Conservation (phyloP, 2,329 filamentous ascomycete genomes). For the Exophiala phaeomuriformis region DNA sequence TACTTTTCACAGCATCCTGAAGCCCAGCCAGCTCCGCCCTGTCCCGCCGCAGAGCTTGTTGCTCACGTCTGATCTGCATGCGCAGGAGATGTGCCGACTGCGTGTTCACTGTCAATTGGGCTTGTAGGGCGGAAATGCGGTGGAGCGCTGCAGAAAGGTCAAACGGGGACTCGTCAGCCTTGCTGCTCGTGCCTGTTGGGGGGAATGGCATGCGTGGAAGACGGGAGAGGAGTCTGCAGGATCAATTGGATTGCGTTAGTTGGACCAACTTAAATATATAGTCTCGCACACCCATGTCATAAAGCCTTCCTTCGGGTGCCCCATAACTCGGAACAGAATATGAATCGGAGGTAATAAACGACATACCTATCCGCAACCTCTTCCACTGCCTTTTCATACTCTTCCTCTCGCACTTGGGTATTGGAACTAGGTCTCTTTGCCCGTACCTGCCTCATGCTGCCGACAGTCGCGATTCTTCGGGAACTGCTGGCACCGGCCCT, state of each 20-base stretch:
- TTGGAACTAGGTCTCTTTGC: neutral
- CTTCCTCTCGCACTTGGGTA: constrained; percentile 10
- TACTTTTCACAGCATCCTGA: constrained; percentile 38
- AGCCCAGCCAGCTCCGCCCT: constrained; percentile 37
- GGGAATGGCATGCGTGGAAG: constrained; percentile 43
- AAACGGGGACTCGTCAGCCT: constrained; percentile 38
- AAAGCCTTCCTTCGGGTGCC: no score
- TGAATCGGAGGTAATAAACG: no score
- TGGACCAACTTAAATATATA: no score
- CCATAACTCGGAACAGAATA: no score
- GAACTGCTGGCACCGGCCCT: constrained; percentile 8
- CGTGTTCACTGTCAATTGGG: constrained; percentile 35
- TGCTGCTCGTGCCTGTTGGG: constrained; percentile 24
- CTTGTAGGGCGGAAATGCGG: constrained; percentile 30
- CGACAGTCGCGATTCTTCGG: constrained; percentile 8
- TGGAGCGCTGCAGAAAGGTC: constrained; percentile 39
- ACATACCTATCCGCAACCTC: constrained; percentile 18
- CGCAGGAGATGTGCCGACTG: constrained; percentile 37
- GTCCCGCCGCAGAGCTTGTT: constrained; percentile 37
- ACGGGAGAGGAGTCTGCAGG: constrained; percentile 28
- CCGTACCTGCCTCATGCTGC: neutral
- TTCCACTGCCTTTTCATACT: constrained; percentile 17
- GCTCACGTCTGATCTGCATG: constrained; percentile 38
- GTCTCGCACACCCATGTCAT: no score
- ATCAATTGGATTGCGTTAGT: neutral